phyloP scores from a whole-genome alignment of 441 rosid species.

The Raphanus hybrid region DNA sequence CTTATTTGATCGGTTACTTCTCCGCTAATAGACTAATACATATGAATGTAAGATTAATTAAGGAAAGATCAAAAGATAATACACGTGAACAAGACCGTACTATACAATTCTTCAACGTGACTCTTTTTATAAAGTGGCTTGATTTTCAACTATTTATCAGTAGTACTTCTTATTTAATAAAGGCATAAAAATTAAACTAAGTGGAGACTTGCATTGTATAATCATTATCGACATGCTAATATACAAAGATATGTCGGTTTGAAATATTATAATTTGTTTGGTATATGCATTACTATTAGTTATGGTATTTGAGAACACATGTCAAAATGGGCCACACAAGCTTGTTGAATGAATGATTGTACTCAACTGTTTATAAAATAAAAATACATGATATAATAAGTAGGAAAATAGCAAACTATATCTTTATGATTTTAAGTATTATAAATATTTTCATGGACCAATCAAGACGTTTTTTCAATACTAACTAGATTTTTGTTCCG shows the following conservation, averaged over 20 bases:
- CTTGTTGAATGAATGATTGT: conserved; percentile 32
- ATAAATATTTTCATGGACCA: not conserved
- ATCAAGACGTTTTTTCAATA: not conserved
- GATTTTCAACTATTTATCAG: conserved; percentile 3
- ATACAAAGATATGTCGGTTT: conserved; percentile 19
- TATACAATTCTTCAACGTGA: conserved; percentile 26
- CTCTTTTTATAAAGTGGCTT: conserved; percentile 26
- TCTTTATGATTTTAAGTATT: not conserved
- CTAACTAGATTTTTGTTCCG: too few relatives aligned
- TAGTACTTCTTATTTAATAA: not conserved
- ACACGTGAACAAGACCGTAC: conserved; percentile 39
- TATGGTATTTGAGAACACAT: conserved; percentile 32
- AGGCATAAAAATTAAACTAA: not conserved
- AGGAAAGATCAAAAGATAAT: conserved; percentile 28
- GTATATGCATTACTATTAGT: conserved; percentile 1
- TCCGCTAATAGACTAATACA: not conserved
- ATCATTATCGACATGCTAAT: conserved; percentile 23
- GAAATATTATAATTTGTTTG: not conserved
- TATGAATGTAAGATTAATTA: not conserved
- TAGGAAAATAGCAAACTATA: not conserved
- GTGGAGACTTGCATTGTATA: conserved; percentile 9
- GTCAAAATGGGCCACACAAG: conserved; percentile 35
- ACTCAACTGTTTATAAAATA: conserved; percentile 17
- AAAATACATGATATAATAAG: not conserved
- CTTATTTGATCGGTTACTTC: conserved; percentile 22